A percentile compares a stretch with the other conserved stretches of the same genome.
These are phyloP conservation scores for Paramecium sexaurelia DNA, from an alignment of 73 alveolate species.

Conservation along the genomic window DNA sequence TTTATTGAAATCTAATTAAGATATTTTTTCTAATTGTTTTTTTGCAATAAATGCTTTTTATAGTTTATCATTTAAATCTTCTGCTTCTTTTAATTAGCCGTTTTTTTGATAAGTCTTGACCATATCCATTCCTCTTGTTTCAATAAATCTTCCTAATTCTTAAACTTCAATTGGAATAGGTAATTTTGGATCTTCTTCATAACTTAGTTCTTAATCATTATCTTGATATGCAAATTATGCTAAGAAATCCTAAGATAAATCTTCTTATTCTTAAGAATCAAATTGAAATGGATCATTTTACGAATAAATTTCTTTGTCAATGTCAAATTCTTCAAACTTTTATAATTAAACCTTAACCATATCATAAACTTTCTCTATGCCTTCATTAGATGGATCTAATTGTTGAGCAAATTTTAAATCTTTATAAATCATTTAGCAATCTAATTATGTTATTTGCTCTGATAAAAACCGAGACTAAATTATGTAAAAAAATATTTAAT, in stretches of 20 bases:
- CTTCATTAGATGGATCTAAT: neutral
- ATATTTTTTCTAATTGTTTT: constrained; percentile 18
- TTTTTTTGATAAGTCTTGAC: neutral
- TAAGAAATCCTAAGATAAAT: neutral
- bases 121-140: constrained; percentile 50
- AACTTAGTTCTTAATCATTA: constrained; percentile 34
- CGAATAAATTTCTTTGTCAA: neutral
- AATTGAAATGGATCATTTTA: neutral
- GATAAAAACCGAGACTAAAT: neutral
- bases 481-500: neutral
- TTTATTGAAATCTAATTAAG: constrained; percentile 23
- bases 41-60: constrained; percentile 28
- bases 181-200: constrained; percentile 41
- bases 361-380: neutral
- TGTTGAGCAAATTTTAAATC: neutral
- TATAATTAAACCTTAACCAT: neutral
- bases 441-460: neutral
- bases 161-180: constrained; percentile 34
- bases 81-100: constrained; percentile 30
- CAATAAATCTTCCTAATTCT: constrained; percentile 36
- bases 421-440: neutral
- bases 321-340: neutral
- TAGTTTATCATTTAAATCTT: constrained; percentile 23
- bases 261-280: neutral
- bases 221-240: constrained; percentile 4